Evolutionary conservation across 495 filamentous ascomycete genomes (phyloP).

Genomic region (Aspergillus steynii): DNA sequence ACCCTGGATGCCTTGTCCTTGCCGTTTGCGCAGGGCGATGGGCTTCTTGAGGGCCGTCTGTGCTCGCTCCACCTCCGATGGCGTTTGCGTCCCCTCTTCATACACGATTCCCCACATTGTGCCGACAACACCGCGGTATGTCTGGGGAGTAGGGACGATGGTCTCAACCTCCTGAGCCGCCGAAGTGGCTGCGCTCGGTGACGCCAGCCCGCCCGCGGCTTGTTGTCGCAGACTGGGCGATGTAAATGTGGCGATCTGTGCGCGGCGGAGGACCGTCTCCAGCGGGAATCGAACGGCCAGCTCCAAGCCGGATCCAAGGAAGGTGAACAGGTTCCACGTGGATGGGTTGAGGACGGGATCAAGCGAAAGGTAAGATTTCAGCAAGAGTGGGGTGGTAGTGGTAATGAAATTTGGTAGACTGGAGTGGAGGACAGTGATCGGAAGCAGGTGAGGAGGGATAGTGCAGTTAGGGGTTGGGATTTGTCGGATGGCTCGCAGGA

Average conservation of each 20-base stretch:
- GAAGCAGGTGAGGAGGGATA: constrained; percentile 67
- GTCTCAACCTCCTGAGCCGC: constrained; percentile 60
- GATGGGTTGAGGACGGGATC: constrained; percentile 81
- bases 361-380: constrained; percentile 74
- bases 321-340: constrained; percentile 74
- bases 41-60: constrained; percentile 36
- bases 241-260: constrained; percentile 70
- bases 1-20: constrained; percentile 80
- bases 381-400: constrained; percentile 75
- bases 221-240: constrained; percentile 52
- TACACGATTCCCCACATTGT: constrained; percentile 85
- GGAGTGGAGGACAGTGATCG: constrained; percentile 84
- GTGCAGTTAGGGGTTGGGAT: constrained; percentile 70
- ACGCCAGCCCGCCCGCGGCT: constrained; percentile 48
- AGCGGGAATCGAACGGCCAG: constrained; percentile 83
- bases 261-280: constrained; percentile 87
- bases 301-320: constrained; percentile 73
- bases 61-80: constrained; percentile 36
- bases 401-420: constrained; percentile 78
- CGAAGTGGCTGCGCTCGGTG: constrained; percentile 36
- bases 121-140: constrained; percentile 76
- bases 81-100: constrained; percentile 68
- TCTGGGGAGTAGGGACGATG: constrained; percentile 61
- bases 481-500: constrained; percentile 69
- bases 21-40: constrained; percentile 47